Base-by-base conservation (phyloP, 2,329 filamentous ascomycete species). In the Penicillium crustosum region DNA sequence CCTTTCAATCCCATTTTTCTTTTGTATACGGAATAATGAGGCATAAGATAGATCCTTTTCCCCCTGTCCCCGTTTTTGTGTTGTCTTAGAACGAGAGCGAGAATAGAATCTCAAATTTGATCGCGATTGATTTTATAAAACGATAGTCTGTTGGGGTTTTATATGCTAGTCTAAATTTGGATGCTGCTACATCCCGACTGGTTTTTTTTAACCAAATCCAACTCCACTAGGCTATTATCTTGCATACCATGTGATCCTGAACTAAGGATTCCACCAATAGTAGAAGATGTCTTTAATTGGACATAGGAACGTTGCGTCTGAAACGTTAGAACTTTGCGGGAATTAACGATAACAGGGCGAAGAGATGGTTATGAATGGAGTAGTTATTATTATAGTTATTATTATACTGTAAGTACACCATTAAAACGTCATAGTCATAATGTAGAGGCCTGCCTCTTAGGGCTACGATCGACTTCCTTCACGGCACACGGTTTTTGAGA, bases 381-480 rank as follows among this genome's bases (percentile, higher is more conserved):
- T 25, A 2, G 27, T 9, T 27, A 27, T 27, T 27, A 27, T 27
- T 27, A 27, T 27, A 8, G 27, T 8, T 27, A 8, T 27, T 27
- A 31, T 31, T 31, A 12, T 10, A 12, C 9, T 9, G 29, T 12
- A 31, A 31, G 29, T 12, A 15, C 31, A 31, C 29, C 12, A 25
- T 27, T 43, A 27, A 7, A 35, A 17, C 33, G 33, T 35, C 33
- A 17, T 17, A 35, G 13, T 4, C 29, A 35, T 17, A 19, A n/a
- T n/a, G 8, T 19, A 38, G n/a, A 19, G 27, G 27, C 29, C 44
- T 55, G 21, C 53, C 53, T 23, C 0, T 49, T 49, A 15, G 19
- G 45, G 53, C 27, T 29, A 55, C 25, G 53, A 55, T 55, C 42
- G 33, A 35, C 50, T 52, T 17, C 21, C 44, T 31, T 49, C 53